Conservation (phyloP, 768 basidiomycete species). For the Kwoniella sp. region DNA sequence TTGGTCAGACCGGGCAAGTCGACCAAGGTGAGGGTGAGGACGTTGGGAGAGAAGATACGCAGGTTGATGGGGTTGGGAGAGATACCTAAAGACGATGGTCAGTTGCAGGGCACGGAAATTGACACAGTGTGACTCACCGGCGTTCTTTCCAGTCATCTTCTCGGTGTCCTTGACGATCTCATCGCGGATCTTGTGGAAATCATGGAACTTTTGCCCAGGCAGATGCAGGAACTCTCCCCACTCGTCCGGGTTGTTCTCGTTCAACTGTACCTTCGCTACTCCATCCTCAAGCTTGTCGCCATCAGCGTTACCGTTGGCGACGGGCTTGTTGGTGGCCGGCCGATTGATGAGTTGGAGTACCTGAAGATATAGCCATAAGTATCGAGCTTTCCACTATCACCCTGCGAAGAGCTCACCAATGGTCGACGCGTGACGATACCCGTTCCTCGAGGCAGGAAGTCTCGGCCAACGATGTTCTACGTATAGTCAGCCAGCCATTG, state of each 20-base stretch:
- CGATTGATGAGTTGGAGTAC: conserved; percentile 93
- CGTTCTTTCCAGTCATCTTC: conserved; percentile 96
- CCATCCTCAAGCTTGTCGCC: conserved; percentile 52
- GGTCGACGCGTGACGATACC: conserved; percentile 98
- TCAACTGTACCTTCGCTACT: conserved; percentile 57
- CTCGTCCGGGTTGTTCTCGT: conserved; percentile 81
- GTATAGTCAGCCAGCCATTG: not conserved
- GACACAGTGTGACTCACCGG: conserved; percentile 52
- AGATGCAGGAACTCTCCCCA: conserved; percentile 98
- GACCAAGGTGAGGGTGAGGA: conserved; percentile 93
- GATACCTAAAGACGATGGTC: conserved; percentile 60
- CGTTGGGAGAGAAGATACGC: conserved; percentile 94
- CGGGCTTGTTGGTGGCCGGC: conserved; percentile 54
- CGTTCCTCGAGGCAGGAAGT: conserved; percentile 97
- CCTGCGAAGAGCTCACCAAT: conserved; percentile 59
- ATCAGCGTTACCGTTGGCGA: conserved; percentile 25
- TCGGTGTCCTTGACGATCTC: conserved; percentile 97
- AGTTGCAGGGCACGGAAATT: not conserved
- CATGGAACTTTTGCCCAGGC: conserved; percentile 94
- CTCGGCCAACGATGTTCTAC: conserved; percentile 94
- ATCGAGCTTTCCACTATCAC: not conserved
- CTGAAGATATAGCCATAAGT: conserved; percentile 50
- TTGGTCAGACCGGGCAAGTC: conserved; percentile 93
- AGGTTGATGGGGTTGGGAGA: conserved; percentile 96
- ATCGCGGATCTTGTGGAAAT: conserved; percentile 92